Evolutionary conservation across 768 basidiomycete species (phyloP), one percentile per base, ranked within the genome.

Genomic region (Phanerochaete carnosa): DNA sequence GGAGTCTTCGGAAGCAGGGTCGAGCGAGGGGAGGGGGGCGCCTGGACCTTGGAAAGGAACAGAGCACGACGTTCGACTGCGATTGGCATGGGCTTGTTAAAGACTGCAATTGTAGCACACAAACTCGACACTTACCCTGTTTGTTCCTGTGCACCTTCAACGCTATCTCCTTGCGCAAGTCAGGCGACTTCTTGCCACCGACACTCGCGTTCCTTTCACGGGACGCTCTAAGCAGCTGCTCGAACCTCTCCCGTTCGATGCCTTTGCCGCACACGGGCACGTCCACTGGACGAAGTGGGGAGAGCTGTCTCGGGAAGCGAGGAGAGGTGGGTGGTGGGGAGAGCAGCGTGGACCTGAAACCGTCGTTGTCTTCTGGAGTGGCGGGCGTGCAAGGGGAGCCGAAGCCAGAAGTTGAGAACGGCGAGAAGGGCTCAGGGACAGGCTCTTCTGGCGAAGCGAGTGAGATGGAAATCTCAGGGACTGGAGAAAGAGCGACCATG

Each of bases 101-200:
- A n/a, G 30, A 45, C 26, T 4, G 19, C 39, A 43, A 4, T 4
- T 19, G 11, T 11, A 13, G 47, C 9, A 25, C 13, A 29, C 23
- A 49, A 49, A 29, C 25, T 49, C 19, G 29, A 53, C 1, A 78
- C 82, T 66, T 71, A 92, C 92, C 76, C 74, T 90, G 88, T 76
- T 88, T 90, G 69, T 80, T 83, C 75, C 79, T 83, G 73, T 91
- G 89, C 54, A 80, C 81, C 72, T 86, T 90, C 59, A 88, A 73
- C 12, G 87, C 86, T 53, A 90, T 83, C 73, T 92, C 87, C 74
- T 85, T 90, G 64, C 88, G 84, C 54, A 92, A 79, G 73, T 89
- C 83, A 23, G 76, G 76, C 28, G 73, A 72, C 70, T 75, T 81
- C 72, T 80, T 87, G 47, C 70, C 71, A 43, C 77, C 78, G 13